These are phyloP conservation scores for Escallonia rubra DNA, from an alignment of 129 eudicot species.

Conservation along the genomic window DNA sequence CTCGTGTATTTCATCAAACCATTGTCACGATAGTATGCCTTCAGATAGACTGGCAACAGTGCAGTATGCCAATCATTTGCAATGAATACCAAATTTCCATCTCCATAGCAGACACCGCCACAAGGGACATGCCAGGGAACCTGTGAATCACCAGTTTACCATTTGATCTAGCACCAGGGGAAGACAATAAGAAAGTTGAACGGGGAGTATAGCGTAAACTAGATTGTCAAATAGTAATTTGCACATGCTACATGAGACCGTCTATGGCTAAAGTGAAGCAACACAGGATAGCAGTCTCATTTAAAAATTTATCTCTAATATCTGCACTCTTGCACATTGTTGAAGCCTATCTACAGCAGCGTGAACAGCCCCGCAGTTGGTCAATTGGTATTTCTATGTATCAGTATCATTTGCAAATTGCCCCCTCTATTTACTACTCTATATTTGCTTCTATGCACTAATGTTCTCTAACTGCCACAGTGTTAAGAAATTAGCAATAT, in stretches of 20 bases:
- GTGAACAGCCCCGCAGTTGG: too few relatives aligned
- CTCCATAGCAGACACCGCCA: constrained; percentile 95
- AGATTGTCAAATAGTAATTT: not conserved
- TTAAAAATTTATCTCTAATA: not conserved
- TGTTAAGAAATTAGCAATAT: too few relatives aligned
- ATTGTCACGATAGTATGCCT: constrained; percentile 92
- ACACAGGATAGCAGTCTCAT: not conserved
- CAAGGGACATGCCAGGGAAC: constrained; percentile 97
- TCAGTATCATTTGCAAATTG: too few relatives aligned
- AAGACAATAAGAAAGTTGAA: not conserved
- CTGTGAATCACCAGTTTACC: constrained; percentile 32
- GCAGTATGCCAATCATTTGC: constrained; percentile 99
- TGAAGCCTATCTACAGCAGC: too few relatives aligned
- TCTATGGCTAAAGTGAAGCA: not conserved
- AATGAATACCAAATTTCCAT: constrained; percentile 91
- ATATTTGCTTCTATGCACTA: too few relatives aligned
- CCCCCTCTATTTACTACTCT: too few relatives aligned
- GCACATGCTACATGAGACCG: not conserved
- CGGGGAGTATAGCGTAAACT: not conserved
- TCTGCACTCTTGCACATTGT: not conserved
- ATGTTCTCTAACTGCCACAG: too few relatives aligned
- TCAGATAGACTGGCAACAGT: constrained; percentile 84
- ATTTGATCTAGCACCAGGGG: not conserved
- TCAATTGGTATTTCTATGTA: too few relatives aligned
- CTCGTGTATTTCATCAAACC: constrained; percentile 87